A percentile compares a stretch with the other conserved stretches of the same genome.
Evolutionary conservation across 352 stramenopile genomes (phyloP).

Genomic region (Phytophthora citrophthora): DNA sequence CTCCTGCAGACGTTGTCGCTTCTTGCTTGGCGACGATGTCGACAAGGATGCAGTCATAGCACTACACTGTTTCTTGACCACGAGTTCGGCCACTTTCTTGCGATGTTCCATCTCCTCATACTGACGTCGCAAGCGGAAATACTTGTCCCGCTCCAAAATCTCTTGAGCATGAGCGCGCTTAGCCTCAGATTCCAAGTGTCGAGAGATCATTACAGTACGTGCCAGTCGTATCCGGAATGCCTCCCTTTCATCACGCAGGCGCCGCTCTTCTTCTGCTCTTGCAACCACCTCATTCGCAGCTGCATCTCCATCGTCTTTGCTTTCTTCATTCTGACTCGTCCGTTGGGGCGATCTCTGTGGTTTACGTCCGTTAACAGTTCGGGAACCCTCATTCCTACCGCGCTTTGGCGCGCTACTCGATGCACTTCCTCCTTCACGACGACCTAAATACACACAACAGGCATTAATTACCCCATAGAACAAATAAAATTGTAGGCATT

Average conservation of each 20-base stretch:
- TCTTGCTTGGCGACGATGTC: constrained; percentile 31
- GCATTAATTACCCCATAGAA: too few relatives aligned
- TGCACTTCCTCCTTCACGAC: constrained; percentile 5
- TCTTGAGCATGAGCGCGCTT: constrained; percentile 40
- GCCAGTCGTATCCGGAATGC: constrained; percentile 76
- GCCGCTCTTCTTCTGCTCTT: constrained; percentile 27
- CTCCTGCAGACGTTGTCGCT: constrained; percentile 43
- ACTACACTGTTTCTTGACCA: constrained; percentile 66
- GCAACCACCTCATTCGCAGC: constrained; percentile 4
- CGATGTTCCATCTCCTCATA: constrained; percentile 58
- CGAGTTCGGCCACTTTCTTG: constrained; percentile 61
- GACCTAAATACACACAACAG: constrained; percentile 14
- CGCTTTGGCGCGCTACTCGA: constrained; percentile 9
- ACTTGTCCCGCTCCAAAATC: constrained; percentile 55
- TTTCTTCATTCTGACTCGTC: constrained; percentile 20
- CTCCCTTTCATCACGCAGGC: constrained; percentile 42
- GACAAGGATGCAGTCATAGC: constrained; percentile 51
- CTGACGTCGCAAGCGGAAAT: constrained; percentile 43
- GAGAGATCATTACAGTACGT: constrained; percentile 54
- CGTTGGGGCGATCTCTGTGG: not conserved
- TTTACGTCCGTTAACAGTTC: not conserved
- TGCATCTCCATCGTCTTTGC: constrained; percentile 15
- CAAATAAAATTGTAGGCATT: not conserved
- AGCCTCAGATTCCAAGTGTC: constrained; percentile 44
- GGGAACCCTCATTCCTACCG: constrained; percentile 9